Evolutionary conservation across 495 filamentous ascomycete species (phyloP).

Genomic region (Cetradonia linearis): DNA sequence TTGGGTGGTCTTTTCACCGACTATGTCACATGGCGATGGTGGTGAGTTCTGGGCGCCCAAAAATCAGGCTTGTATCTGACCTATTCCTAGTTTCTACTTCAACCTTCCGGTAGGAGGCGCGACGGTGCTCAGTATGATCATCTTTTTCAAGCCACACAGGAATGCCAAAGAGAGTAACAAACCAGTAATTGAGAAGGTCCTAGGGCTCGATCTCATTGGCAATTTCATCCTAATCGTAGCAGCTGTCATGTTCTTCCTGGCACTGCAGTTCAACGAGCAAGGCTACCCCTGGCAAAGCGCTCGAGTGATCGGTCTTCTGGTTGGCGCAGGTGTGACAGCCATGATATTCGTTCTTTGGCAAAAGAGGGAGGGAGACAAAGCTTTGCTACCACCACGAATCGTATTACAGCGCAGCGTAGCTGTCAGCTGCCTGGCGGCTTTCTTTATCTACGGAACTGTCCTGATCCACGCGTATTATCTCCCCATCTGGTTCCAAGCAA

Average conservation of each 20-base stretch:
- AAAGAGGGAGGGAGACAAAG: conserved; percentile 32
- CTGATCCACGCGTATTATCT: conserved; percentile 48
- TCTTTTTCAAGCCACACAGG: conserved; percentile 35
- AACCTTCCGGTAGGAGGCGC: conserved; percentile 47
- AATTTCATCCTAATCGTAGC: conserved; percentile 42
- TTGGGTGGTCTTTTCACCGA: conserved; percentile 33
- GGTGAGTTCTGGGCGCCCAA: conserved; percentile 25
- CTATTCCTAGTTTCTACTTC: conserved; percentile 37
- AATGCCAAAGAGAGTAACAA: conserved; percentile 28
- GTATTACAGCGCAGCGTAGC: conserved; percentile 31
- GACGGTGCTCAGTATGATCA: conserved; percentile 39
- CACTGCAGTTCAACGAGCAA: conserved; percentile 54
- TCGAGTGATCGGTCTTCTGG: conserved; percentile 38
- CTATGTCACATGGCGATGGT: conserved; percentile 62
- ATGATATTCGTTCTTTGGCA: conserved; percentile 28
- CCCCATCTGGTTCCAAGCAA: conserved; percentile 70
- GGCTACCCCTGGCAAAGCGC: conserved; percentile 42
- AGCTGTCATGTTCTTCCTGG: conserved; percentile 48
- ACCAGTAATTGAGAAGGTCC: conserved; percentile 32
- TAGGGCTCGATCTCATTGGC: conserved; percentile 45
- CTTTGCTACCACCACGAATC: conserved; percentile 32
- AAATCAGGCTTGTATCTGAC: neutral
- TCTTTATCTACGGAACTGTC: conserved; percentile 24
- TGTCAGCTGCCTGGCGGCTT: conserved; percentile 25
- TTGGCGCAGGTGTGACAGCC: conserved; percentile 29